Conservation (phyloP, 2,329 filamentous ascomycete genomes). For the Colletotrichum salicis region DNA sequence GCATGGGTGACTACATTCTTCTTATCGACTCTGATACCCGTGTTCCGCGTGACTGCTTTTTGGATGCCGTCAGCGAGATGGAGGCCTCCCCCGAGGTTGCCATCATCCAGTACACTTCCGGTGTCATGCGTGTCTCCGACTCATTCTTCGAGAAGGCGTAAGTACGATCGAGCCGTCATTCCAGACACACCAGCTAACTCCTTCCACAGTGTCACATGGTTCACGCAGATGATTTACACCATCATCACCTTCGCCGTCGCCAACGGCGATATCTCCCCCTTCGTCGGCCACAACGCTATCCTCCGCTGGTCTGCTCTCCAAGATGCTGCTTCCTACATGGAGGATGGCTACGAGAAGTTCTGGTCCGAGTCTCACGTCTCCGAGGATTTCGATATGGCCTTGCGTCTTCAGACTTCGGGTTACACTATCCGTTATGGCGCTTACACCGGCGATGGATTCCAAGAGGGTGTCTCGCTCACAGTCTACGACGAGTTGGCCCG, state of each 20-base stretch:
- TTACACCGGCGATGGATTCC: slow-evolving; percentile 76
- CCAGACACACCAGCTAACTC: slow-evolving; percentile 42
- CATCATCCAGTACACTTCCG: slow-evolving; percentile 77
- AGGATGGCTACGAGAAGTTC: slow-evolving; percentile 72
- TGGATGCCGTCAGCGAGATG: slow-evolving; percentile 79
- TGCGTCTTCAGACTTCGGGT: slow-evolving; percentile 75
- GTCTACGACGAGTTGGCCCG: slow-evolving; percentile 78
- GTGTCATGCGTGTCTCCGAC: slow-evolving; percentile 80
- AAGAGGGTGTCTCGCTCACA: slow-evolving; percentile 78
- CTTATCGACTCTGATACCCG: slow-evolving; percentile 77
- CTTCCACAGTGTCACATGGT: slow-evolving; percentile 70
- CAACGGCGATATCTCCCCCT: slow-evolving; percentile 78
- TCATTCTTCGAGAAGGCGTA: slow-evolving; percentile 77
- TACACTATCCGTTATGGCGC: slow-evolving; percentile 76
- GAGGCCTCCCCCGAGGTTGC: slow-evolving; percentile 75
- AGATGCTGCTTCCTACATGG: slow-evolving; percentile 45
- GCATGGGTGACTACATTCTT: slow-evolving; percentile 71
- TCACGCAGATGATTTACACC: slow-evolving; percentile 81
- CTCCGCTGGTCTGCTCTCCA: slow-evolving; percentile 69
- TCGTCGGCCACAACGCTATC: slow-evolving; percentile 82
- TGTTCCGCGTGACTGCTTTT: slow-evolving; percentile 73
- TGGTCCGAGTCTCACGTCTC: slow-evolving; percentile 83
- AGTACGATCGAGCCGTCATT: neutral
- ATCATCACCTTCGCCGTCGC: slow-evolving; percentile 77
- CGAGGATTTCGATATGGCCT: slow-evolving; percentile 81